A percentile compares a stretch with the other conserved stretches of the same genome.
Evolutionary conservation across 805 yeast genomes (phyloP).

Genomic region (Sungouiozyma ichnusensis): DNA sequence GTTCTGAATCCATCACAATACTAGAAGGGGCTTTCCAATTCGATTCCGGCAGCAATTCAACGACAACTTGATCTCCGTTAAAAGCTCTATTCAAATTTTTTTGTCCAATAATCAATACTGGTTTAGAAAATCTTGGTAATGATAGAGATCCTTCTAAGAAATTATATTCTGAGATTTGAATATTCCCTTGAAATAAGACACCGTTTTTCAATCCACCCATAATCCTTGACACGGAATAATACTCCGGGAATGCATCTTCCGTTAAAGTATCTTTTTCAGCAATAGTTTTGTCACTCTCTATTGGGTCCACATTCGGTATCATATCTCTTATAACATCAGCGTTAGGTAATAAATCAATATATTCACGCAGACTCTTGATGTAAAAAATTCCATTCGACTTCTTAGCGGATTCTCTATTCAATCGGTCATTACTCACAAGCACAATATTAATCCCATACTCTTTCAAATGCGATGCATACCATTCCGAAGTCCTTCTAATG

Average conservation of each 20-base stretch:
- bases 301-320: conserved; percentile 47
- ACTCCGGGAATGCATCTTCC: conserved; percentile 62
- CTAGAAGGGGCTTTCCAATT: conserved; percentile 85
- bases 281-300: conserved; percentile 13
- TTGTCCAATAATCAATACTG: conserved; percentile 71
- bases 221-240: conserved; percentile 68
- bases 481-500: conserved; percentile 61
- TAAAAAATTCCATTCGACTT: conserved; percentile 35
- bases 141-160: conserved; percentile 78
- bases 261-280: conserved; percentile 17
- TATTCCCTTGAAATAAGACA: conserved; percentile 73
- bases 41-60: conserved; percentile 74
- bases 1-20: conserved; percentile 66
- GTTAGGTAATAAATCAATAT: conserved; percentile 59
- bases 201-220: conserved; percentile 89
- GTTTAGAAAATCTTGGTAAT: conserved; percentile 64
- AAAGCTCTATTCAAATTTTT: conserved; percentile 83
- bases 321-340: conserved; percentile 67
- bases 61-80: conserved; percentile 84
- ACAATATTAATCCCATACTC: conserved; percentile 36
- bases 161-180: conserved; percentile 76
- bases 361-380: conserved; percentile 49
- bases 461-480: conserved; percentile 61
- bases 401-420: conserved; percentile 48
- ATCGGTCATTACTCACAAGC: conserved; percentile 68